Base-by-base conservation (phyloP, 306 rosid species). In the Prunus campanulata region DNA sequence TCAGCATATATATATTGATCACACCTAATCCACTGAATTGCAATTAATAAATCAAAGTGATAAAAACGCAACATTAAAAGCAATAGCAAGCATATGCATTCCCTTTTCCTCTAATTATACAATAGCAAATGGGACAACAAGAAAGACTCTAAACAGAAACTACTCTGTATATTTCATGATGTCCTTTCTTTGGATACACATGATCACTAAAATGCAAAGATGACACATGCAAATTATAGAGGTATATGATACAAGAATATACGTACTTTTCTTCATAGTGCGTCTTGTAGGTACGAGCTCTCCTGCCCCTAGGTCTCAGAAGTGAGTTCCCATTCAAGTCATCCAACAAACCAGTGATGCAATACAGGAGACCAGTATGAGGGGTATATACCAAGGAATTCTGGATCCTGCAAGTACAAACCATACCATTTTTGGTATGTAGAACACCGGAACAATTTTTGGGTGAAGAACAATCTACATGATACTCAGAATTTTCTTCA, bases 341-440 rank as follows among this genome's bases (percentile, higher is more conserved):
- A 57, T 75, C 65, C 81, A 75, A 54, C 63, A 65, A 50, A 72
- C 62, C 83, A 48, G 87, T 83, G 60, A 85, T 87, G 79, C 81
- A 80, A 83, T 93, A 93, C 20, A 82, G 61, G 27, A 27, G 11
- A 24, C 59, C 84, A 47, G 74, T 91, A 56, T 93, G 98, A 52
- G 96, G 96, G 42, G 93, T 88, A 78, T 19, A 88, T 10, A 93
- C 86, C 85, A 93, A 51, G 6, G 96, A 84, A 74, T 84, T 84
- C 55, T 35, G 35, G 1, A 93, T 81, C 83, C 76, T 72, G 71
- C 93, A 93, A 48, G 73, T 10, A 76, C 93, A 93, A 64, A 83
- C 85, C 18, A 18, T 74, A 72, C 92, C 92, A 47, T 57, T 66
- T 79, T 76, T 69, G 11, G 90, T 89, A 55, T 60, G 56, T 59